phyloP scores from a whole-genome alignment of 345 rosid species.

The Gossypium australe region DNA sequence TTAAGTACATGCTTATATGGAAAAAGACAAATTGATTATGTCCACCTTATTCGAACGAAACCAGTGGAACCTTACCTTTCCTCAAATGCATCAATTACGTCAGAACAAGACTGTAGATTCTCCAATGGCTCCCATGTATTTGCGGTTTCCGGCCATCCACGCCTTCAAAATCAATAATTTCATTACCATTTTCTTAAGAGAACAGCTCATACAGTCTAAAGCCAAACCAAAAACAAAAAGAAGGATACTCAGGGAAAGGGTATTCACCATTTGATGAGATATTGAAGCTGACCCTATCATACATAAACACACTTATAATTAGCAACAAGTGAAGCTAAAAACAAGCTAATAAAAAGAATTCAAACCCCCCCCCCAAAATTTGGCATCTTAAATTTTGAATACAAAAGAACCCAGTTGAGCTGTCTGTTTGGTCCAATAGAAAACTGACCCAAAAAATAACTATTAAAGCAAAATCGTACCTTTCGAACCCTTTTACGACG shows the following conservation, averaged over 20 bases:
- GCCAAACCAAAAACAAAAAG: not conserved
- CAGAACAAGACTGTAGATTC: conserved; percentile 87
- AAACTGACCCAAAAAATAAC: not conserved
- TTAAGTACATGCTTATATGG: not conserved
- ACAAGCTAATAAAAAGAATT: not conserved
- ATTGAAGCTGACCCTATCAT: conserved; percentile 80
- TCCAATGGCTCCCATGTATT: conserved; percentile 99
- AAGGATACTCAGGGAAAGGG: not conserved
- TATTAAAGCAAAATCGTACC: conserved; percentile 30
- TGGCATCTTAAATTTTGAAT: not conserved
- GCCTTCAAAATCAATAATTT: conserved; percentile 49
- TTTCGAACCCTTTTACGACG: conserved; percentile 86
- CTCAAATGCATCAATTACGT: conserved; percentile 91
- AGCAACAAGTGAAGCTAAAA: not conserved
- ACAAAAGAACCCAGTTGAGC: not conserved
- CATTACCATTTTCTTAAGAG: not conserved
- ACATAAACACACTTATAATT: conserved; percentile 8
- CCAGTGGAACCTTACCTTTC: conserved; percentile 51
- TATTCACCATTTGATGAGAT: conserved; percentile 93
- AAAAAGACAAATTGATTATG: not conserved
- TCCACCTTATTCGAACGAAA: not conserved
- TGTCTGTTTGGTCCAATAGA: not conserved
- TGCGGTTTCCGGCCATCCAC: conserved; percentile 93
- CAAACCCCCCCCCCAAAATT: not conserved
- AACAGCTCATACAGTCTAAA: not conserved